Percentiles rank a stretch among this genome's conserved stretches.
Evolutionary conservation across 148 eudicot species (phyloP).

Genomic region (Rhododendron vialii): DNA sequence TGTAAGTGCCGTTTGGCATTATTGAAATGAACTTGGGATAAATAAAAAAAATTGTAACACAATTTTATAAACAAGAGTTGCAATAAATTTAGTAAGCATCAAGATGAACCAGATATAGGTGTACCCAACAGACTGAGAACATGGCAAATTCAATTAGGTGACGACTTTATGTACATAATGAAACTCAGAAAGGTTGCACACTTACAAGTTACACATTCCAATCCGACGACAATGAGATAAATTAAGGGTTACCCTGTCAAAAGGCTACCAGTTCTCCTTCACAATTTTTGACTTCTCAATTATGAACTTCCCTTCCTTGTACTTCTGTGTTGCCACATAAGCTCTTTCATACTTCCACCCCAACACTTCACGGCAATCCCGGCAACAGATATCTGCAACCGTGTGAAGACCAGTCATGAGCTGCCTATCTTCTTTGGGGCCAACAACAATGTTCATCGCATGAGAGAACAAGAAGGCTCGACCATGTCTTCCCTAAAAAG

Average conservation of each 20-base stretch:
- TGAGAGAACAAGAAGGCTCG: conserved; percentile 37
- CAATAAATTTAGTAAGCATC: not conserved
- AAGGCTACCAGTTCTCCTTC: conserved; percentile 20
- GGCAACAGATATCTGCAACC: conserved; percentile 31
- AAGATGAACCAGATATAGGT: not conserved
- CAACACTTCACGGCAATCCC: conserved; percentile 25
- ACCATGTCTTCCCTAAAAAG: conserved; percentile 24
- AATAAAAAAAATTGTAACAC: not conserved
- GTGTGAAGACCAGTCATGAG: conserved; percentile 36
- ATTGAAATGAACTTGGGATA: too few relatives aligned
- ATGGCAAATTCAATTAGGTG: not conserved
- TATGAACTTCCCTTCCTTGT: conserved; percentile 35
- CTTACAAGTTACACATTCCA: not conserved
- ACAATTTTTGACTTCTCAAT: conserved; percentile 27
- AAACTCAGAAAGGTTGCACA: conserved; percentile 2
- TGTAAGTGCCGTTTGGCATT: too few relatives aligned
- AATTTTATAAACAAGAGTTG: conserved; percentile 8
- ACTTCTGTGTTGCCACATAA: conserved; percentile 24
- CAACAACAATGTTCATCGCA: conserved; percentile 26
- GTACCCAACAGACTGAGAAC: not conserved
- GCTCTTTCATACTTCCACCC: conserved; percentile 36
- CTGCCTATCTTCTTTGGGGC: conserved; percentile 26
- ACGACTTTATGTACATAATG: not conserved
- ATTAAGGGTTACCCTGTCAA: not conserved
- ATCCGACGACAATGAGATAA: not conserved